phyloP scores from a whole-genome alignment of 805 yeast species.

The Spathaspora girioi region DNA sequence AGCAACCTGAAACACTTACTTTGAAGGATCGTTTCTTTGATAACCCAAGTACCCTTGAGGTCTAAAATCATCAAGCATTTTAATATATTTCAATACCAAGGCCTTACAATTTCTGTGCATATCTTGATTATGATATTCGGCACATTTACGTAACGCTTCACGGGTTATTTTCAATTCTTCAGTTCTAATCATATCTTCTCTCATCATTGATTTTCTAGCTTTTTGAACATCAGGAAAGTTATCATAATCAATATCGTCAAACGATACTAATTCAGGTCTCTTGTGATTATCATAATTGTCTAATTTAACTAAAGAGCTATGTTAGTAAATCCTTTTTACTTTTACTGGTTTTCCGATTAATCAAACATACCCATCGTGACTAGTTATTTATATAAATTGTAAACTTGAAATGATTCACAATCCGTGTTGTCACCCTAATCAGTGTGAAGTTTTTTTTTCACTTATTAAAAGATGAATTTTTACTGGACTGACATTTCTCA shows the following conservation, averaged over 20 bases:
- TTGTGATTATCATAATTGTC: constrained; percentile 39
- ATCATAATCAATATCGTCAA: constrained; percentile 77
- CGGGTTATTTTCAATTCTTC: constrained; percentile 65
- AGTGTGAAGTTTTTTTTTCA: background rate
- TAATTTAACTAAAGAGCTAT: constrained; percentile 15
- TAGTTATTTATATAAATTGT: background rate
- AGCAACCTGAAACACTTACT: constrained; percentile 17
- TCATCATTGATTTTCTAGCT: constrained; percentile 74
- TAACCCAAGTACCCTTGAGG: constrained; percentile 77
- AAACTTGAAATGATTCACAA: background rate
- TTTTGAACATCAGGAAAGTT: constrained; percentile 57
- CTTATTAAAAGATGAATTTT: constrained; percentile 27
- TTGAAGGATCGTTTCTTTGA: constrained; percentile 84
- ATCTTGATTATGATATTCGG: constrained; percentile 50
- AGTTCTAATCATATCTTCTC: constrained; percentile 77
- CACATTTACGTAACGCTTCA: constrained; percentile 74
- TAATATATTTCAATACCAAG: constrained; percentile 71
- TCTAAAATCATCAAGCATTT: constrained; percentile 66
- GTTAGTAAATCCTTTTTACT: constrained; percentile 5
- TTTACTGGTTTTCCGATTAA: background rate
- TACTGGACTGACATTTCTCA: constrained; percentile 20
- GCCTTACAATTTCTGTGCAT: constrained; percentile 74
- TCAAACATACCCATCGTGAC: background rate
- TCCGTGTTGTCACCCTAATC: background rate
- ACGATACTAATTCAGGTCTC: constrained; percentile 72